Conservation (phyloP, 306 rosid genomes). For the Trifolium repens region DNA sequence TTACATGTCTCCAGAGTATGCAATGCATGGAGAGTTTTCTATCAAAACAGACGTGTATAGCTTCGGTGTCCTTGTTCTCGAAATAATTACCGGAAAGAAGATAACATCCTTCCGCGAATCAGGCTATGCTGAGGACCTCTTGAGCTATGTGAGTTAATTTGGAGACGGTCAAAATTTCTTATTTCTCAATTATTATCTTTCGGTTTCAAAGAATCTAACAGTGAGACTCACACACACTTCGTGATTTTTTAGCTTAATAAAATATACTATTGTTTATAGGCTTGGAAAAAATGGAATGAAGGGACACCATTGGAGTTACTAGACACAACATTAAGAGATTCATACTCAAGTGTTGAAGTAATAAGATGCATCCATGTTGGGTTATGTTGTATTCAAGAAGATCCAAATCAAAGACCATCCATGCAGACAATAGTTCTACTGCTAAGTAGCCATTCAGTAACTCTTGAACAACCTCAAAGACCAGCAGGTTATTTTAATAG, state of each 20-base stretch:
- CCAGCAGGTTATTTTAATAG: slow-evolving; percentile 45
- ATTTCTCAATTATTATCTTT: no score
- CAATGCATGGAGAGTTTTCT: slow-evolving; percentile 44
- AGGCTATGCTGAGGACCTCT: slow-evolving; percentile 33
- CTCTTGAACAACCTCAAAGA: slow-evolving; percentile 38
- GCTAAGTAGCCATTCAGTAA: slow-evolving; percentile 51
- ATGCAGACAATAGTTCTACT: slow-evolving; percentile 54
- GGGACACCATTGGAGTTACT: slow-evolving; percentile 44
- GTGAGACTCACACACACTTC: no score
- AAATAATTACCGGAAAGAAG: slow-evolving; percentile 50
- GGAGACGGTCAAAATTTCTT: no score
- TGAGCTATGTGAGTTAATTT: slow-evolving; percentile 47
- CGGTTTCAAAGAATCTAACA: background rate
- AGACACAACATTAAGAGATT: slow-evolving; percentile 46
- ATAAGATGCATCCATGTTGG: slow-evolving; percentile 61
- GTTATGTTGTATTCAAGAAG: slow-evolving; percentile 59
- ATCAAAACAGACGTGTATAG: slow-evolving; percentile 48
- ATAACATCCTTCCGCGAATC: slow-evolving; percentile 40
- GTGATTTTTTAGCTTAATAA: no score
- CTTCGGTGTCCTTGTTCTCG: slow-evolving; percentile 52
- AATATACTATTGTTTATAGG: slow-evolving; percentile 7
- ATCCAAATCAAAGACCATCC: slow-evolving; percentile 54
- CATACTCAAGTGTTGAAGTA: slow-evolving; percentile 50
- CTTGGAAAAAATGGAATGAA: slow-evolving; percentile 59
- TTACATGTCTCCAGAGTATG: slow-evolving; percentile 56